A percentile compares a stretch with the other conserved stretches of the same genome.
phyloP scores from a whole-genome alignment of 495 filamentous ascomycete genomes.

The Penicillium verhagenii region DNA sequence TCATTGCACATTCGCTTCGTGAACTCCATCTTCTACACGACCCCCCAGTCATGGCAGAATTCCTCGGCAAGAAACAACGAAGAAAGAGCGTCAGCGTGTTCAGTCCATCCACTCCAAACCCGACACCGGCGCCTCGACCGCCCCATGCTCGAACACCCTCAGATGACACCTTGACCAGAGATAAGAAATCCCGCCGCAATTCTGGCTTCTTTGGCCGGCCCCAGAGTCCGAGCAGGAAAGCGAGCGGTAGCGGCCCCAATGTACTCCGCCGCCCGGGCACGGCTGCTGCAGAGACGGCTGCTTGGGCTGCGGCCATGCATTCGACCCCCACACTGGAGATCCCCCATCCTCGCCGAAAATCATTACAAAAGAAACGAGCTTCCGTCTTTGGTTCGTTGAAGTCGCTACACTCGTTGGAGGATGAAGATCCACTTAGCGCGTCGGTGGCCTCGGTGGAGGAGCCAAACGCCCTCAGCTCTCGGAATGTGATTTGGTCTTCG shows the following conservation, averaged over 20 bases:
- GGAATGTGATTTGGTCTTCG: constrained; percentile 39
- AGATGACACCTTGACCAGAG: constrained; percentile 34
- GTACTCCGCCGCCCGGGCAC: constrained; percentile 33
- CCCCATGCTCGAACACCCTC: constrained; percentile 39
- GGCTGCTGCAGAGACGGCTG: constrained; percentile 26
- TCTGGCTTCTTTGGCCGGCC: constrained; percentile 45
- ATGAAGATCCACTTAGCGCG: constrained; percentile 43
- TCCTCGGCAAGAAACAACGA: constrained; percentile 38
- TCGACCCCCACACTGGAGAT: constrained; percentile 28
- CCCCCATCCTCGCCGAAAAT: constrained; percentile 40
- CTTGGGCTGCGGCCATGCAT: constrained; percentile 21
- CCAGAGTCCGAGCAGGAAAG: constrained; percentile 21
- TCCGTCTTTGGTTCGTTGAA: constrained; percentile 60
- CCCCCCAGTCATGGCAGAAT: constrained; percentile 37
- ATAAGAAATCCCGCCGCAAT: constrained; percentile 43
- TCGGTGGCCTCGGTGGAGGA: constrained; percentile 37
- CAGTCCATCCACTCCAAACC: constrained; percentile 30
- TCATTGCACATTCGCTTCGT: constrained; percentile 3
- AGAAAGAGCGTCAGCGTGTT: constrained; percentile 48
- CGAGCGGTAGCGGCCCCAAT: constrained; percentile 18
- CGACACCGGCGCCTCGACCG: constrained; percentile 20
- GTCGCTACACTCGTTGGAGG: constrained; percentile 50
- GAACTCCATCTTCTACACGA: not conserved
- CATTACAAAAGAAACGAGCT: constrained; percentile 48
- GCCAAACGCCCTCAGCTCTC: constrained; percentile 26